These are phyloP conservation scores for Stagonosporopsis chrysanthemi DNA, from an alignment of 2,329 filamentous ascomycete species.

Conservation along the genomic window DNA sequence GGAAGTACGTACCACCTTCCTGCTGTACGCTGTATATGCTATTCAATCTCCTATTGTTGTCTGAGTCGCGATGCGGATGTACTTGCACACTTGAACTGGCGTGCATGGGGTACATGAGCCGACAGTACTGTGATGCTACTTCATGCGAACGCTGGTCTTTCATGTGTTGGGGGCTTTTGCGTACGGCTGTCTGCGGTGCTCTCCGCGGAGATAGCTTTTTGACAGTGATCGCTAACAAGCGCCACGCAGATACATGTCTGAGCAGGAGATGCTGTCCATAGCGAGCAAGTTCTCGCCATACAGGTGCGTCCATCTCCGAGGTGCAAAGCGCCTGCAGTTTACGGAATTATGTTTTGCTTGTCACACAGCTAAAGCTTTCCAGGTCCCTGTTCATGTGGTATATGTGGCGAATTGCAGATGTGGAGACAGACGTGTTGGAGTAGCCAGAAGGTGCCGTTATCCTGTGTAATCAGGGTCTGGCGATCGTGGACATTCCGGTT, in stretches of 20 bases:
- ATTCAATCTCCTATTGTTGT: background rate
- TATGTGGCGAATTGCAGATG: slow-evolving; percentile 89
- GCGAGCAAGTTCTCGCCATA: slow-evolving; percentile 85
- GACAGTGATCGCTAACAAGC: background rate
- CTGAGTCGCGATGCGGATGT: too few species aligned
- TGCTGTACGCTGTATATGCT: background rate
- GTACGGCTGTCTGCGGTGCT: background rate
- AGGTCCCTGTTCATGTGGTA: slow-evolving; percentile 98
- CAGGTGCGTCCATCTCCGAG: slow-evolving; percentile 57
- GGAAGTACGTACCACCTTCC: slow-evolving; percentile 64
- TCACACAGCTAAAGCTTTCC: slow-evolving; percentile 12
- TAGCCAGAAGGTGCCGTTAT: slow-evolving; percentile 4
- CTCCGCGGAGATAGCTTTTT: background rate
- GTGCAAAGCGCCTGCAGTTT: slow-evolving; percentile 3
- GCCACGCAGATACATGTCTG: slow-evolving; percentile 75
- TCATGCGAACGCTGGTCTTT: background rate
- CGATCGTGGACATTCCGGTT: background rate
- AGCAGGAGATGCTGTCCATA: slow-evolving; percentile 87
- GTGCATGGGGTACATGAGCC: slow-evolving; percentile 2
- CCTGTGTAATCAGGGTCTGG: background rate
- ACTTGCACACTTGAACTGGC: background rate
- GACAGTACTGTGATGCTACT: background rate
- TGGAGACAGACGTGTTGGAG: slow-evolving; percentile 68
- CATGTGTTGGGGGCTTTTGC: background rate
- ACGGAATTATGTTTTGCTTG: background rate